phyloP scores from a whole-genome alignment of 108 stramenopile species.

The Cyclotella cryptica region DNA sequence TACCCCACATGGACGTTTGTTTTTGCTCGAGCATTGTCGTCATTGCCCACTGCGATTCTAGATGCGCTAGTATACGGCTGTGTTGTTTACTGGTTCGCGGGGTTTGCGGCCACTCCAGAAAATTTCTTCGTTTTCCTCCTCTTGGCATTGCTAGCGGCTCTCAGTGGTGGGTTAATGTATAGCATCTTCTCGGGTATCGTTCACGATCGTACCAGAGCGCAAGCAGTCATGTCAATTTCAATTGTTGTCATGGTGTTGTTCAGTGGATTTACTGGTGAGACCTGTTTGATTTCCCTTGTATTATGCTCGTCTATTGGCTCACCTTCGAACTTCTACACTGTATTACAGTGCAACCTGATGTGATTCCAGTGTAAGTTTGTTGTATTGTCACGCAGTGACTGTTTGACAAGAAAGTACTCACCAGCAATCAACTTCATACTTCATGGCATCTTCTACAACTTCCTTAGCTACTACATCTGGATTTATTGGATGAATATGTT shows the following conservation, averaged over 20 bases:
- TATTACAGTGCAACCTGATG: conserved; percentile 66
- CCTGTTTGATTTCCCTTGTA: too few species aligned
- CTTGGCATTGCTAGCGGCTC: conserved; percentile 45
- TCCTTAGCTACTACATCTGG: conserved; percentile 70
- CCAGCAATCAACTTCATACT: too few species aligned
- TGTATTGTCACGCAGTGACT: background rate
- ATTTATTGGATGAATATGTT: conserved; percentile 70
- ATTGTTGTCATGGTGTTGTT: conserved; percentile 64
- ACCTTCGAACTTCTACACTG: too few species aligned
- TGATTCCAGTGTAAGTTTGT: conserved; percentile 34
- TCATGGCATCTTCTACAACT: too few species aligned
- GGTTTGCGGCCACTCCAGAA: conserved; percentile 55
- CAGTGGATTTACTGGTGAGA: conserved; percentile 71
- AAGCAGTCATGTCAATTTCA: conserved; percentile 63
- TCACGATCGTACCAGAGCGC: conserved; percentile 56
- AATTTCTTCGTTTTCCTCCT: conserved; percentile 70
- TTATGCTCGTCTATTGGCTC: too few species aligned
- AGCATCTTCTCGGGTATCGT: conserved; percentile 62
- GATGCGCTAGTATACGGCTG: conserved; percentile 63
- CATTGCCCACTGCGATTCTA: conserved; percentile 57
- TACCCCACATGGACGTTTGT: conserved; percentile 81
- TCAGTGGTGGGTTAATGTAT: conserved; percentile 59
- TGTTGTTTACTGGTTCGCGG: conserved; percentile 67
- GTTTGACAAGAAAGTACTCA: too few species aligned
- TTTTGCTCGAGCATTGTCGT: conserved; percentile 54